phyloP scores from a whole-genome alignment of 495 filamentous ascomycete species.

The Apodospora peruviana region DNA sequence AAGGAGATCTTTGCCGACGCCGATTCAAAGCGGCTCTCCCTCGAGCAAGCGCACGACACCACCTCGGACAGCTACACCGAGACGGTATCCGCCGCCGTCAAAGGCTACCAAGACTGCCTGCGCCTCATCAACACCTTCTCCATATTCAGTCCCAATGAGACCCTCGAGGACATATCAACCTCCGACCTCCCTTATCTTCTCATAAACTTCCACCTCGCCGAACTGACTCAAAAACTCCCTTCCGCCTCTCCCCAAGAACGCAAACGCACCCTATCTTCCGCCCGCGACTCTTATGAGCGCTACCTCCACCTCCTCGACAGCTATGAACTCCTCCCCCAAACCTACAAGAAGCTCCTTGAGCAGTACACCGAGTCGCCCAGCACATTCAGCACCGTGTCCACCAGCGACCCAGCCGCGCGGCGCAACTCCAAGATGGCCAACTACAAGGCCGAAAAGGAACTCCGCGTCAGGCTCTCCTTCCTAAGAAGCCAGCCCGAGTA shows the following conservation, averaged over 20 bases:
- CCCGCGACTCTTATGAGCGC: constrained; percentile 64
- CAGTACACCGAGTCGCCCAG: constrained; percentile 60
- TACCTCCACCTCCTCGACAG: constrained; percentile 71
- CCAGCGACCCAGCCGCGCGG: constrained; percentile 63
- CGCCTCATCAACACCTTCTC: constrained; percentile 62
- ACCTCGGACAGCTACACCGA: constrained; percentile 59
- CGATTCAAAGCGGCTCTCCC: constrained; percentile 36
- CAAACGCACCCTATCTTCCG: constrained; percentile 53
- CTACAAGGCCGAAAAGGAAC: constrained; percentile 78
- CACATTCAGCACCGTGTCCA: constrained; percentile 62
- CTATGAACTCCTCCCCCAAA: constrained; percentile 64
- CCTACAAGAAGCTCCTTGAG: constrained; percentile 67
- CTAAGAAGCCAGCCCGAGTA: constrained; percentile 40
- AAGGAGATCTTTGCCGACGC: constrained; percentile 49
- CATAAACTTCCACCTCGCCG: constrained; percentile 26
- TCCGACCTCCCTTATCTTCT: constrained; percentile 68
- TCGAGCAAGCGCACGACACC: constrained; percentile 34
- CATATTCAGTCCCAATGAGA: constrained; percentile 87
- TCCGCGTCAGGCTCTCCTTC: constrained; percentile 72
- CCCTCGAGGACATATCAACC: constrained; percentile 80
- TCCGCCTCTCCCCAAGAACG: constrained; percentile 55
- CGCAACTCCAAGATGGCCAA: constrained; percentile 79
- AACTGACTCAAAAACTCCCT: constrained; percentile 36
- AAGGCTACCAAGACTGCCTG: constrained; percentile 67
- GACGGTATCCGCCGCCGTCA: constrained; percentile 59